A percentile compares a stretch with the other conserved stretches of the same genome.
Conservation (phyloP, 148 eudicot species). For the Gaultheria prostrata region DNA sequence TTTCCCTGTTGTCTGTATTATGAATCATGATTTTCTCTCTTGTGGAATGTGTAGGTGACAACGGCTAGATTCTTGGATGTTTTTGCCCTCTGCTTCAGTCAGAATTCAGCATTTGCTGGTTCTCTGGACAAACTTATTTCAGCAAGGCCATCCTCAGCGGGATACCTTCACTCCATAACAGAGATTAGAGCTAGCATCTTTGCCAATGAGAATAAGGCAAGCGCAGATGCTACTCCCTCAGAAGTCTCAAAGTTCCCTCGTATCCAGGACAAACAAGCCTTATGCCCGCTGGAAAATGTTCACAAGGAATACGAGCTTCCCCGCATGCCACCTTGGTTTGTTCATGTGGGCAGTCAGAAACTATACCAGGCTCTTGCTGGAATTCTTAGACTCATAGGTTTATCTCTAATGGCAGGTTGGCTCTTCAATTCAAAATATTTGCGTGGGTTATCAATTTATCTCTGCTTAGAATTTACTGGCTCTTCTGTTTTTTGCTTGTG, state of each 20-base stretch:
- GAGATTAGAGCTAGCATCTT: conserved; percentile 55
- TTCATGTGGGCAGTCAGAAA: conserved; percentile 59
- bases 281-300: conserved; percentile 23
- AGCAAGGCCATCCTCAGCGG: conserved; percentile 54
- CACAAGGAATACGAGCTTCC: conserved; percentile 61
- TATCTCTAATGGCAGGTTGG: conserved; percentile 70
- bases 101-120: conserved; percentile 83
- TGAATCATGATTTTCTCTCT: conserved; percentile 9
- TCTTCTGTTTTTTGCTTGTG: conserved; percentile 22
- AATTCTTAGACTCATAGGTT: conserved; percentile 73
- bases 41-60: conserved; percentile 48
- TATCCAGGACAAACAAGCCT: conserved; percentile 29
- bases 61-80: conserved; percentile 77
- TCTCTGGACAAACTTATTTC: conserved; percentile 65
- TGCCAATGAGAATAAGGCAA: conserved; percentile 21
- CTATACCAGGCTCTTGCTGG: conserved; percentile 74
- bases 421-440: conserved; percentile 14
- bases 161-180: conserved; percentile 79
- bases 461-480: conserved; percentile 24
- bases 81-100: conserved; percentile 74
- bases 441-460: not conserved
- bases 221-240: conserved; percentile 26
- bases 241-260: conserved; percentile 25
- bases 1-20: not conserved
- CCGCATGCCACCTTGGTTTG: conserved; percentile 96